Evolutionary conservation across 306 rosid species (phyloP).

Genomic region (Dalbergia cultrata): DNA sequence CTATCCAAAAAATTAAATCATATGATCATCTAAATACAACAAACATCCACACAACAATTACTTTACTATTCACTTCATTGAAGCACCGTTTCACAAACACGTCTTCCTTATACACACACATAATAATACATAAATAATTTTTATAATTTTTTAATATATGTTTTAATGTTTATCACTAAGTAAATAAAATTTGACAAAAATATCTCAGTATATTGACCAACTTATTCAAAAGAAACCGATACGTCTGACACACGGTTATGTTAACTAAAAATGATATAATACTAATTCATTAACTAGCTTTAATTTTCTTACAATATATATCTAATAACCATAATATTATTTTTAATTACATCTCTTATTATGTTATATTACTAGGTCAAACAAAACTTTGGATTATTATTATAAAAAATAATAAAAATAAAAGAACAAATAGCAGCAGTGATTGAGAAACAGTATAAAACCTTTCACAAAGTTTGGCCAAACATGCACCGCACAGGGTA

Average conservation of each 20-base stretch:
- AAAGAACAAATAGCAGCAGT: background rate
- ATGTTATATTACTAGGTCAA: constrained; percentile 6
- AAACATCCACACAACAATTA: background rate
- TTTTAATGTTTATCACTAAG: background rate
- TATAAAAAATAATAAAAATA: background rate
- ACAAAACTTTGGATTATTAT: background rate
- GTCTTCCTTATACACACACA: background rate
- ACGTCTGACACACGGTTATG: background rate
- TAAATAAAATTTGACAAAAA: too few relatives aligned
- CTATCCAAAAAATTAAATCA: background rate
- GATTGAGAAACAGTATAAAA: constrained; percentile 45
- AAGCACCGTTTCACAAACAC: background rate
- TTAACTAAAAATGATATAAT: background rate
- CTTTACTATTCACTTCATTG: background rate
- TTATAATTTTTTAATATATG: background rate
- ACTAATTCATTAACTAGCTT: background rate
- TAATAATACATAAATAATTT: background rate
- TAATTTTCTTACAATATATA: background rate
- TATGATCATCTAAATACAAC: constrained; percentile 8
- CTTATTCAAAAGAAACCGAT: background rate
- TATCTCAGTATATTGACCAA: background rate
- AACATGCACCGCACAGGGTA: constrained; percentile 57
- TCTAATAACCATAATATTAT: too few relatives aligned
- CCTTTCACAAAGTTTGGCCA: constrained; percentile 40
- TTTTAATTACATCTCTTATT: background rate